Evolutionary conservation across 2,329 filamentous ascomycete species (phyloP), one percentile per base, ranked within the genome.

Genomic region (Ramularia endophylla): DNA sequence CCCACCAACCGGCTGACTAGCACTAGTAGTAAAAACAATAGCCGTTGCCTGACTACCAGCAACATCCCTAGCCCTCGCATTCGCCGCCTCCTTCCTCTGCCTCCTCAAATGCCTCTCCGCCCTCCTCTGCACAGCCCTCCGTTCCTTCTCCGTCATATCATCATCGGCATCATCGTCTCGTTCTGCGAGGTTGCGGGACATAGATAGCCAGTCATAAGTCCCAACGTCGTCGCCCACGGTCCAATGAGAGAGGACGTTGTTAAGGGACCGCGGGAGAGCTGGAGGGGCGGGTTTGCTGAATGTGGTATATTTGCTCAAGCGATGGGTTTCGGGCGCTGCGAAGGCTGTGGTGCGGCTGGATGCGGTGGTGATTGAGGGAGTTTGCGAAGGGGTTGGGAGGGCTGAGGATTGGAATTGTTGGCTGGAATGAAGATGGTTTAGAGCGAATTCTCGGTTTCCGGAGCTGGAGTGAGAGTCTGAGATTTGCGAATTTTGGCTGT

Each of bases 181-280:
- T 40, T 53, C 48, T 7, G 54, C 35, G 28, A 58, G 33, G 34
- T 42, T 37, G 41, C 53, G 55, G 18, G 62, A 62, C 3, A 54
- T 60, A 2, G 59, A 47, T 16, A 60, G 52, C 65, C 65, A 72
- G 37, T 68, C 60, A 46, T 72, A 72, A 4, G 45, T 46, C 3
- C 38, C 47, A 1, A 65, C 66, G 37, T 70, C 62, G 3, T 50
- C 43, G 17, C 64, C 66, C 2, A 55, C 28, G 7, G 55, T 47
- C 69, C 69, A 72, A 41, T 71, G 69, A 22, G 58, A 51, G 5
- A 71, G 57, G 12, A 70, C 47, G 29, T 61, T 58, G 16, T 49
- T 53, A 4, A 69, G 53, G 12, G 52, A 57, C 11, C 59, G 56
- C 1, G 63, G 54, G 1, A 68, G 48, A 16, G 41, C 40, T 1